Base-by-base conservation (phyloP, 345 rosid species). In the Psidium friedrichsthalianum region DNA sequence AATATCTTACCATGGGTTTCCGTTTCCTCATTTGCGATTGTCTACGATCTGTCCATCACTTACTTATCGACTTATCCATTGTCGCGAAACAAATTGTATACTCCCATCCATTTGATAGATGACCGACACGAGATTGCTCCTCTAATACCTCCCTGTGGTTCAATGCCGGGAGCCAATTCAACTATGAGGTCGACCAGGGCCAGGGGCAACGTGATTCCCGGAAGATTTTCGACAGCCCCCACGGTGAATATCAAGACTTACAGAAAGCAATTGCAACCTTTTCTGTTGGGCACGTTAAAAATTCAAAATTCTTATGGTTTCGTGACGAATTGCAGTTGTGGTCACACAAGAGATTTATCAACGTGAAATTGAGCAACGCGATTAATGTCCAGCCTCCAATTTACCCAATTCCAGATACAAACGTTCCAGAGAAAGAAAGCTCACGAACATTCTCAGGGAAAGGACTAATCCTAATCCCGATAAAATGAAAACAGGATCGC, bases 11-110 rank as follows among this genome's bases (percentile, higher is more conserved):
- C 11, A 10, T 12, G 1, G 44, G 44, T 64, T 64, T 4, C 8
- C 42, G 15, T 61, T 29, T 7, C 44, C 5, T 7, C 42, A 1
- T 3, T 0, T 15, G 11, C 21, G 74, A 36, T 61, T 27, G 21
- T 14, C 36, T 3, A 22, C 3, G 6, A 64, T 32, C 1, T 32
- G 44, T 16, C 12, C 42, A 64, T 32, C 76, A 0, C 7, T 29
- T 32, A 32, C 40, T 7, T 7, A 16, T 32, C 11, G 1, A 16
- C 22, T 8, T 36, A 18, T 18, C 20, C 25, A 8, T 69, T 36
- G 18, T 11, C 0, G 0, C 4, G 25, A 32, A 3, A 69, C 25
- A 0, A 18, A 36, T 69, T 5, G 42, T 1, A 11, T 0, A 8
- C 20, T 32, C 6, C 13, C 25, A 32, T 36, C 13, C 20, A 69